Evolutionary conservation across 306 rosid species (phyloP), one percentile per base, ranked within the genome.

Genomic region (Vigna angularis): DNA sequence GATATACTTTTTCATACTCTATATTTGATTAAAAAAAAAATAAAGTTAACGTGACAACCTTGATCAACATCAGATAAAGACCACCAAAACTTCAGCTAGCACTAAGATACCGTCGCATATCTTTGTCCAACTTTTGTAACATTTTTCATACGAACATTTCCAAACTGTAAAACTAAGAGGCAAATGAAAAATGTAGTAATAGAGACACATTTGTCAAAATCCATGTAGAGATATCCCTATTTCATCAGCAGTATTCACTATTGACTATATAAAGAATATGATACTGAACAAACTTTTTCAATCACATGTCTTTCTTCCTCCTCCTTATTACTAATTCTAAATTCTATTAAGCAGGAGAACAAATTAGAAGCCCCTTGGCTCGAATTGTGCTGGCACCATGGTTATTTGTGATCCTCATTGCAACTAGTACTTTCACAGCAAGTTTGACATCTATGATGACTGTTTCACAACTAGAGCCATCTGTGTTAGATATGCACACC

Each of bases 401-500:
- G 96, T 45, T 92, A 73, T 65, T 92, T 6, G 83, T 73, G 28
- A 89, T 90, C 57, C 83, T 88, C 12, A 74, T 87, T 34, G 77
- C 86, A 2, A 70, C 82, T 0, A 83, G 86, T 22, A 87, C 85
- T 83, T 92, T 90, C 76, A 83, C 87, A 0, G 90, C 93, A 13
- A 89, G 89, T 74, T 83, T 92, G 48, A 74, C 92, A 17, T 84
- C 96, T 11, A 86, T 73, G 86, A 44, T 89, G 84, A 92, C 91
- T 0, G 52, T 85, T 12, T 80, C 91, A 6, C 80, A 75, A 11
- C 55, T 87, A 42, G 53, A 77, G 32, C 96, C 96, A 36, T 87
- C 93, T 5, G 83, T 88, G 55, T 20, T 57, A 0, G 79, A 86
- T 44, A 59, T 92, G 1, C 78, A 83, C 30, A 90, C 89, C 32